Base-by-base conservation (phyloP, 2,329 filamentous ascomycete species). In the Trichoderma arundinaceum region DNA sequence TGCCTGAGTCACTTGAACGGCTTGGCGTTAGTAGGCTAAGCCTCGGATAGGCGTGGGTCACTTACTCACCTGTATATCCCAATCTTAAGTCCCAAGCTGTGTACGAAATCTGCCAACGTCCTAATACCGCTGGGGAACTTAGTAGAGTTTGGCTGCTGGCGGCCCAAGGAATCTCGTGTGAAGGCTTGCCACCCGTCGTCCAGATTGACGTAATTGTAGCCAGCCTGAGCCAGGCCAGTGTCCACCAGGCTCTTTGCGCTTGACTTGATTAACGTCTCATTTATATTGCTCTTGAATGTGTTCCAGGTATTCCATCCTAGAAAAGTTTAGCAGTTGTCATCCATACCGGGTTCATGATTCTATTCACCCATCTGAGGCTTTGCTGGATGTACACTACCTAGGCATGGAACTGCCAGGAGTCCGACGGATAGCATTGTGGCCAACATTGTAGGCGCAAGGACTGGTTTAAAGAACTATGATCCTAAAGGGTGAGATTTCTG, bases 111-210 rank as follows among this genome's bases (percentile, higher is more conserved):
- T 54, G 51, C 51, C 51, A 54, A 38, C 39, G 51, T 9, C 2
- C 12, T 54, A 13, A 54, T 54, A n/a, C 51, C 51, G n/a, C 33
- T 54, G 51, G 51, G 51, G 4, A 54, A 54, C 10, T 17, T 54
- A 33, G 51, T 54, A 28, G 51, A 54, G 3, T 54, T 54, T 9
- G 51, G 33, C 10, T 54, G 51, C 33, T 54, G 51, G 33, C 51
- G 51, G 39, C 51, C 51, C 13, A 38, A 39, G 12, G 51, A 39
- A 22, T 54, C 51, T 54, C 51, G 51, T 54, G 51, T 54, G 35
- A 54, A 54, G n/a, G 51, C 51, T 54, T 54, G 51, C 51, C 51
- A 54, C 33, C 51, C 51, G 7, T 54, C 51, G 2, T 54, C 51
- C 33, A 54, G 17, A 9, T 54, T 54, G 51, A 54, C 51, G 3